Base-by-base conservation (phyloP, 1,139 yeast genomes). In the Pichia sp. region DNA sequence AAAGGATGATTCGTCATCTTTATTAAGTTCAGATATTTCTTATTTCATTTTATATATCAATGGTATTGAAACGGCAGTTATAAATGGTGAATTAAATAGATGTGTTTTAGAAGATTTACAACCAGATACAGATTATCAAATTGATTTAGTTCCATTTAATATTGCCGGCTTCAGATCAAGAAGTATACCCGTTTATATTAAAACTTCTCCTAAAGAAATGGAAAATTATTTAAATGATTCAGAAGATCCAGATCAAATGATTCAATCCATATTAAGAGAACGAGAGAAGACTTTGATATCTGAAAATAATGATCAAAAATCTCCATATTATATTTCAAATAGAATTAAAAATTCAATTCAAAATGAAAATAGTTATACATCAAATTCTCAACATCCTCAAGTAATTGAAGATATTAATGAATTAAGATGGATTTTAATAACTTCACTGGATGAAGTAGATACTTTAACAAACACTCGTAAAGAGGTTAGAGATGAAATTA, bases 111-210 rank as follows among this genome's bases (percentile, higher is more conserved):
- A 68, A 11, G 71, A 72, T 4, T 59, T 81, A 43, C 51, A 58
- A 12, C 71, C 80, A 0, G 71, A 71, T 41, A 66, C 69, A 11
- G 68, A 68, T 48, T 80, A 80, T 59, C 74, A 75, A 50, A 60
- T 81, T 10, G 81, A 79, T 50, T 67, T 80, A 20, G 68, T 79
- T 20, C 78, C 84, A 0, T 74, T 78, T 35, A 71, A 71, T 51
- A 58, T 59, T 49, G 61, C 67, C 30, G 72, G 73, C 6, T 75
- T 68, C 55, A 65, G 71, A 51, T 69, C 76, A 25, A 71, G 69
- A 51, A 64, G 73, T 39, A 68, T 69, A 8, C 64, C 78, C 1
- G 61, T 73, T 6, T 70, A 63, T 51, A 65, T 73, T 47, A 71
- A 69, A 60, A 74, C 79, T 5, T 45, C 51, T 12, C 40, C 46